A percentile compares a stretch with the other conserved stretches of the same genome.
Evolutionary conservation across 441 rosid genomes (phyloP).

Genomic region (Mallotus japonicus): DNA sequence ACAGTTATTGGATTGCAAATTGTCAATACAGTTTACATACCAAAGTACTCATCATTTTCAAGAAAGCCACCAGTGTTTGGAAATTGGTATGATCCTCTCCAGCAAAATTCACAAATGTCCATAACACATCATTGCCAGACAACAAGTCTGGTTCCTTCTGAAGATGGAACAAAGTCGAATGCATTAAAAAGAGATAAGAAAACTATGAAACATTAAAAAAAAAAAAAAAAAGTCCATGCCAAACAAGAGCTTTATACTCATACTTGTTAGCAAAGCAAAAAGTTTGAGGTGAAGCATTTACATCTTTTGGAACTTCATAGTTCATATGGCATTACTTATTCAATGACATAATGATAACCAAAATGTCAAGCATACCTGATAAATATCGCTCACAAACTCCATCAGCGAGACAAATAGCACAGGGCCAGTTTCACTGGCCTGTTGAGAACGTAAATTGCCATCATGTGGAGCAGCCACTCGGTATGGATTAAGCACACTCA

Average conservation of each 20-base stretch:
- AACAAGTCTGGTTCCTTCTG: constrained; percentile 94
- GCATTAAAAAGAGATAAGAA: constrained; percentile 5
- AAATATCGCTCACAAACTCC: constrained; percentile 91
- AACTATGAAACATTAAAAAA: not conserved
- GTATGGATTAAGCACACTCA: constrained; percentile 65
- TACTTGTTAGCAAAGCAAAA: not conserved
- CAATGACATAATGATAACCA: not conserved
- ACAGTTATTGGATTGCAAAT: constrained; percentile 17
- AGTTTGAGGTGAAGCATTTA: not conserved
- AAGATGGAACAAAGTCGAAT: constrained; percentile 25
- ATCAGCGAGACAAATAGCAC: constrained; percentile 73
- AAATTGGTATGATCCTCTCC: constrained; percentile 98
- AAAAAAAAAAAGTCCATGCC: not conserved
- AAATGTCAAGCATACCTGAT: constrained; percentile 58
- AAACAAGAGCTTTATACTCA: not conserved
- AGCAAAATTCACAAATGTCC: constrained; percentile 98
- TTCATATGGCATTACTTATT: not conserved
- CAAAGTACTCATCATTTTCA: constrained; percentile 92
- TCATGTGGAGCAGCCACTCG: constrained; percentile 49
- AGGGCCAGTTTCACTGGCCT: constrained; percentile 41
- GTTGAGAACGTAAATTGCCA: constrained; percentile 58
- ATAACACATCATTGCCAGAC: constrained; percentile 89
- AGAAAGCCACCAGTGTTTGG: constrained; percentile 93
- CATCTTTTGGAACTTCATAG: constrained; percentile 9
- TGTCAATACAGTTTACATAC: constrained; percentile 41